These are phyloP conservation scores for Paecilomyces variotii DNA, from an alignment of 2,329 filamentous ascomycete genomes.

Conservation along the genomic window DNA sequence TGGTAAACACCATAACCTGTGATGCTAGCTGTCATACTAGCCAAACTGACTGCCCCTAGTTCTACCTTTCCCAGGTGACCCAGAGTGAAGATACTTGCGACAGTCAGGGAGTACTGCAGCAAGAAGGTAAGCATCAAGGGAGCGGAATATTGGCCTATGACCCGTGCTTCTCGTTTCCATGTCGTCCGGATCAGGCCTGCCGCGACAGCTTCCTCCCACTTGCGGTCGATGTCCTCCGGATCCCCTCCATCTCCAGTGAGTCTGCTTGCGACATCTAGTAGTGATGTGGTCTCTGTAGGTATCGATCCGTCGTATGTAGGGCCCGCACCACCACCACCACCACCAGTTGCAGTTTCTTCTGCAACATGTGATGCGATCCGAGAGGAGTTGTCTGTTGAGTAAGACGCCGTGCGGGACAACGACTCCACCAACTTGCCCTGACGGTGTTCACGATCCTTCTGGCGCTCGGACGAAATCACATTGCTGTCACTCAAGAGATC, in stretches of 20 bases:
- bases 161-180: conserved; percentile 83
- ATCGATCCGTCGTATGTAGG: conserved; percentile 1
- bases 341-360: neutral
- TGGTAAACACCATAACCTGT: conserved; percentile 70
- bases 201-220: conserved; percentile 79
- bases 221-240: conserved; percentile 55
- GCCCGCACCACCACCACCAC: neutral
- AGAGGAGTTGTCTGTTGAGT: neutral
- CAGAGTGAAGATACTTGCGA: conserved; percentile 70
- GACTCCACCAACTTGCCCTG: conserved; percentile 18
- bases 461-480: conserved; percentile 47
- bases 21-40: conserved; percentile 73
- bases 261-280: conserved; percentile 34
- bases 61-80: conserved; percentile 66
- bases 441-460: conserved; percentile 8
- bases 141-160: conserved; percentile 62
- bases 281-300: conserved; percentile 41
- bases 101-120: conserved; percentile 77
- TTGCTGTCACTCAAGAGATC: conserved; percentile 53
- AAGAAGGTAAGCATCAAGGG: conserved; percentile 68
- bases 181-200: conserved; percentile 78
- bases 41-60: conserved; percentile 59
- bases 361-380: neutral
- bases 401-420: conserved; percentile 7
- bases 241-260: conserved; percentile 42